Evolutionary conservation across 345 rosid genomes (phyloP).

Genomic region (Salix koriyanagi): DNA sequence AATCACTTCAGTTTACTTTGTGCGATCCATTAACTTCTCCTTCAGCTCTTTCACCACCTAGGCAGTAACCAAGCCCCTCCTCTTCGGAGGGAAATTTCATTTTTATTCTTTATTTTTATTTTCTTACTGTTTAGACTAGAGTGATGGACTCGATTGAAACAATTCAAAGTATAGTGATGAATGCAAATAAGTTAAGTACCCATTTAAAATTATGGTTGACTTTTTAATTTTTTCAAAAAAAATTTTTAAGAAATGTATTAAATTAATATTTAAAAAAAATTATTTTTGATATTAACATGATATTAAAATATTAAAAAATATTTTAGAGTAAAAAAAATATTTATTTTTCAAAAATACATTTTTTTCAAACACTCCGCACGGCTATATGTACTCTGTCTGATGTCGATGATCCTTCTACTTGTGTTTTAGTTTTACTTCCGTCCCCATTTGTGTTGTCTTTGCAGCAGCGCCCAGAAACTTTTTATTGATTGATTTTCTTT

Average conservation of each 20-base stretch:
- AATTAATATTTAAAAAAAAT: too few relatives aligned
- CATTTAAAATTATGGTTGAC: too few relatives aligned
- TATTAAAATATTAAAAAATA: too few relatives aligned
- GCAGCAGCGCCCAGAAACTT: neutral
- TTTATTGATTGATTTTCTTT: neutral
- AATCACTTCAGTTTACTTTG: neutral
- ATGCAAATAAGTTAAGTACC: neutral
- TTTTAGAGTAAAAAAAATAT: too few relatives aligned
- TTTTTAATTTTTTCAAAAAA: too few relatives aligned
- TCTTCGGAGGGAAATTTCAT: slow-evolving; percentile 9
- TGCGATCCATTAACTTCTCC: neutral
- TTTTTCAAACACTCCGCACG: neutral
- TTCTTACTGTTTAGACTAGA: neutral
- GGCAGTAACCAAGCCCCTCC: neutral
- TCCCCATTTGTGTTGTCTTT: neutral
- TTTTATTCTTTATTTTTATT: neutral
- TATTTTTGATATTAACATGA: too few relatives aligned
- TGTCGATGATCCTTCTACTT: too few relatives aligned
- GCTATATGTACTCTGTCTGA: neutral
- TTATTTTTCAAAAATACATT: too few relatives aligned
- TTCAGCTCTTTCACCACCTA: too few relatives aligned
- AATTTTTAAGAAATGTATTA: too few relatives aligned
- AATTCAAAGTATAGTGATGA: neutral
- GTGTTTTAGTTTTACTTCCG: neutral
- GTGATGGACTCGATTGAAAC: neutral